These are phyloP conservation scores for Darksidea phi DNA, from an alignment of 495 filamentous ascomycete species.

Conservation along the genomic window DNA sequence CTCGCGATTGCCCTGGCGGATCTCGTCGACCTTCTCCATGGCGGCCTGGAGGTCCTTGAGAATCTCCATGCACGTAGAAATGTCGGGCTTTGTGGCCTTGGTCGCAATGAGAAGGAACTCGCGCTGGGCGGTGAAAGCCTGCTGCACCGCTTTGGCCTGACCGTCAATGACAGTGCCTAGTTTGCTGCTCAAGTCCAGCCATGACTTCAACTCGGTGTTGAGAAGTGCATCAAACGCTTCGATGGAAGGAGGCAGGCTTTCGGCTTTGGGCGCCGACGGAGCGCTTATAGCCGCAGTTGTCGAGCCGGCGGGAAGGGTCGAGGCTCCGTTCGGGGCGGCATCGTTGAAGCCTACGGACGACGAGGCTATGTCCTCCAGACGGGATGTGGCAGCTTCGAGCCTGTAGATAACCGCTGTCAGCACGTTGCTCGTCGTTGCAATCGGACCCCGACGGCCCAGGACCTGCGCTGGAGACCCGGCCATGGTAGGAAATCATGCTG, in stretches of 20 bases:
- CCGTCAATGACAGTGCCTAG: slow-evolving; percentile 72
- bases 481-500: slow-evolving; percentile 5
- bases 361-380: slow-evolving; percentile 92
- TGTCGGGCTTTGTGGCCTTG: slow-evolving; percentile 87
- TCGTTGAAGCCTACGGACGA: slow-evolving; percentile 50
- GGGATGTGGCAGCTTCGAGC: slow-evolving; percentile 94
- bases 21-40: slow-evolving; percentile 69
- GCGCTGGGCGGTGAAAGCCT: slow-evolving; percentile 77
- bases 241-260: slow-evolving; percentile 70
- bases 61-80: slow-evolving; percentile 66
- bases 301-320: neutral
- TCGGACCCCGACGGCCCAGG: slow-evolving; percentile 5
- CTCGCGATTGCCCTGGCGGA: slow-evolving; percentile 74
- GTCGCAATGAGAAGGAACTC: slow-evolving; percentile 84
- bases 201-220: slow-evolving; percentile 69
- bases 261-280: slow-evolving; percentile 38
- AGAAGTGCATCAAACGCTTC: slow-evolving; percentile 85
- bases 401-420: slow-evolving; percentile 59
- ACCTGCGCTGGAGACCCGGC: slow-evolving; percentile 1
- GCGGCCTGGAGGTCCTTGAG: slow-evolving; percentile 79
- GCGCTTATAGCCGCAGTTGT: slow-evolving; percentile 3
- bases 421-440: slow-evolving; percentile 21
- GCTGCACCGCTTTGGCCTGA: slow-evolving; percentile 59
- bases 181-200: slow-evolving; percentile 71
- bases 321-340: slow-evolving; percentile 5